Evolutionary conservation across 192 early-diverging fungal species (phyloP), one percentile per base, ranked within the genome.

Genomic region (Obelidium mucronatum): DNA sequence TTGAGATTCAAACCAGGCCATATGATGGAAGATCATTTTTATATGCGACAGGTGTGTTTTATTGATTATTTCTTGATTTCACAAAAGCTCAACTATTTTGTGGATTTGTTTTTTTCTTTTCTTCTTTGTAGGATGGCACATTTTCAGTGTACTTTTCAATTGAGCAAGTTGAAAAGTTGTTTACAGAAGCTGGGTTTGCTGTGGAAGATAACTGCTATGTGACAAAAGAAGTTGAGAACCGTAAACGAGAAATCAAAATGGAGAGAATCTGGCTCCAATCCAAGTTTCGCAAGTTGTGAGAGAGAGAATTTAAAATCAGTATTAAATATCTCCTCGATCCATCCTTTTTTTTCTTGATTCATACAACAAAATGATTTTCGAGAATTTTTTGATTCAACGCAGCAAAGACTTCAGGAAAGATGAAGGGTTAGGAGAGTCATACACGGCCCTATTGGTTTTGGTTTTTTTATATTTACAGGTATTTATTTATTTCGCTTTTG

Each of bases 1-100:
- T 76, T 83, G 37, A 77, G 87, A 35, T 89, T 89, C 75, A 87
- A 87, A 44, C 56, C 86, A 42, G 76, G 75, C 28, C 75, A 83
- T 39, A 78, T 81, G 60, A 75, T 89, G 40, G 68, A 76, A 22
- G 81, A 82, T 37, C 66, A 76, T 13, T 81, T 87, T 61, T 89
- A 87, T 71, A 75, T 75, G 22, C 77, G 87, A 3, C 75, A 75
- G 40, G 48, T 48, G 36, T 24, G 42, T 33, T 11, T 66, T 66
- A 11, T 48, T 48, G 19, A 15, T 48, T 15, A 15, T 48, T 19
- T 48, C 44, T 48, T 48, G 44, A 6, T 48, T 19, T 15, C 44
- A 19, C 19, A 15, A 19, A 48, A 48, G 8, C 11, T 19, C 44
- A 48, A 48, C n/a, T n/a, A n/a, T n/a, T n/a, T n/a, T n/a, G n/a